Evolutionary conservation across 495 filamentous ascomycete genomes (phyloP), one percentile per base, ranked within the genome.

Genomic region (Cladorrhinum samala): DNA sequence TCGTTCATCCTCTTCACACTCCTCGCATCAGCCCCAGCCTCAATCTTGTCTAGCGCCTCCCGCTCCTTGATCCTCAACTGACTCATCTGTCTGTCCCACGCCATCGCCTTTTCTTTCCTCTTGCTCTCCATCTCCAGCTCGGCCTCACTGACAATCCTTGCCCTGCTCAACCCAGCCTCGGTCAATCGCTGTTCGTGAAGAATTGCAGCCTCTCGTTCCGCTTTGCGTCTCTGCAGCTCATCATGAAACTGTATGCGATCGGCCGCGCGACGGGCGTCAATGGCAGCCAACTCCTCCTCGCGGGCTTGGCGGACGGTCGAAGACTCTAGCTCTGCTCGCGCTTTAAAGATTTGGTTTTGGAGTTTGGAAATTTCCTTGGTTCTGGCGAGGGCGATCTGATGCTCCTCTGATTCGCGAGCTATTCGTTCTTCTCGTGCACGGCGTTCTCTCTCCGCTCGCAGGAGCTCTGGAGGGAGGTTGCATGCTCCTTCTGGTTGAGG

Each of bases 301-400:
- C 61, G 65, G 21, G 62, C 61, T 0, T 68, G 66, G 0, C 68
- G 69, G 36, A 65, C 61, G 20, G 72, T 68, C 5, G 67, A 62
- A 25, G 73, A 74, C 49, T 78, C 75, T 2, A 77, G 57, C 50
- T 75, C 68, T 4, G 73, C 69, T n/a, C 73, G 70, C 36, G 50
- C 59, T 1, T 60, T 54, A 60, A 65, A 71, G 56, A 77, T 71
- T 38, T 76, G 66, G 46, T 70, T 64, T 16, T 77, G 70, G 9
- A 75, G 62, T 0, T 58, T 52, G 6, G 75, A 72, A 2, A 76
- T 59, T 53, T 77, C 74, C 39, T 68, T 67, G 3, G 62, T 70
- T 1, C 74, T 66, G 13, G 63, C 63, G 0, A 77, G 61, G 2
- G 67, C 60, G 9, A 66, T 51, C 1, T 38, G 43, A 55, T 75